Evolutionary conservation across 176 grass and related monocot genomes (phyloP).

Genomic region (Thinopyrum elongatum): DNA sequence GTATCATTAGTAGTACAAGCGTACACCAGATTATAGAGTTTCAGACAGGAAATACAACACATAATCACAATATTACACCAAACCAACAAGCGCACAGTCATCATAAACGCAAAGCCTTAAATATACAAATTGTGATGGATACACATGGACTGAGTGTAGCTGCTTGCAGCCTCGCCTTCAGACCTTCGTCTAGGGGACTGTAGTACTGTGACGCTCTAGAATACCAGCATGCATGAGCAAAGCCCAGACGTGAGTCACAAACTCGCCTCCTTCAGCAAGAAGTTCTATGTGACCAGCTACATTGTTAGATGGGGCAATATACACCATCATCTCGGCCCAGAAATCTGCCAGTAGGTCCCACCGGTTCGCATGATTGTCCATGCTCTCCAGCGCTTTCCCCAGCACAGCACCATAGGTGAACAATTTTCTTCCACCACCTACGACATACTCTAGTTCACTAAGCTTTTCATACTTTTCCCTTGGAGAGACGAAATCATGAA

Average conservation of each 20-base stretch:
- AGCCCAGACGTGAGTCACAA: not conserved
- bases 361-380: rapidly evolving
- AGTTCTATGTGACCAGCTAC: not conserved
- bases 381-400: not conserved
- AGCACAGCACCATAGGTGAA: not conserved
- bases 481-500: not conserved
- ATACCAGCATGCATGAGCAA: not conserved
- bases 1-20: no score
- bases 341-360: not conserved
- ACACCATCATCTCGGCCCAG: not conserved
- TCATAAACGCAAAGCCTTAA: not conserved
- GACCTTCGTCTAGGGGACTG: not conserved
- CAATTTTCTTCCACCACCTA: not conserved
- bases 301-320: not conserved
- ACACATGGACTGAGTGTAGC: not conserved
- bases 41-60: no score
- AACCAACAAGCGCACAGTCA: not conserved
- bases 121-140: not conserved
- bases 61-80: not conserved
- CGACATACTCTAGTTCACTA: not conserved
- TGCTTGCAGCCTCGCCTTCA: not conserved
- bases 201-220: not conserved
- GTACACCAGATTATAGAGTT: no score
- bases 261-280: not conserved
- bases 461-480: not conserved